These are phyloP conservation scores for Sporobolus alterniflorus DNA, from an alignment of 202 grass and related monocot species.

Conservation along the genomic window DNA sequence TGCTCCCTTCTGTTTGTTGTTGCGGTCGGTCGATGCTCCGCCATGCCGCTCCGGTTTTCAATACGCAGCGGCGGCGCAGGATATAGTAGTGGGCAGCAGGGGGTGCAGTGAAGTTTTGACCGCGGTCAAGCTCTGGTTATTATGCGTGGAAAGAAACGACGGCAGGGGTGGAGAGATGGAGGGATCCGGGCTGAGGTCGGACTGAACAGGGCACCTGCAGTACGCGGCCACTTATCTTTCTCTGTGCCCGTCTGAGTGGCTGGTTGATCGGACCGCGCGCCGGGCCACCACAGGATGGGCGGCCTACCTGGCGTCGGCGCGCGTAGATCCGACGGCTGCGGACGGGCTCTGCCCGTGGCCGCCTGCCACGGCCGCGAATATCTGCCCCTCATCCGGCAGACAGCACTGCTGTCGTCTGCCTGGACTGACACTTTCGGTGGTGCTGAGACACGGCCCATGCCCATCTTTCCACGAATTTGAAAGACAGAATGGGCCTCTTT, in stretches of 20 bases:
- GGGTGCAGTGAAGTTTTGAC: conserved; percentile 38
- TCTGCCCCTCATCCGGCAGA: conserved; percentile 18
- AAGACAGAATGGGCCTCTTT: too few species aligned
- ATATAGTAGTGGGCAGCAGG: not conserved
- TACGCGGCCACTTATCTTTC: not conserved
- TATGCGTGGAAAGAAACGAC: not conserved
- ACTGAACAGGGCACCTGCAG: not conserved
- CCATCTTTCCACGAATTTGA: too few species aligned
- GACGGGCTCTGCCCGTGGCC: not conserved
- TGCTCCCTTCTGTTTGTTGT: not conserved
- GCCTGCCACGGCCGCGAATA: conserved; percentile 22
- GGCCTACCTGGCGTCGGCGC: not conserved
- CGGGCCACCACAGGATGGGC: conserved; percentile 1
- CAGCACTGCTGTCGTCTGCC: not conserved
- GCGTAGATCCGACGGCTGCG: conserved; percentile 24
- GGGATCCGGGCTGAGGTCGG: not conserved
- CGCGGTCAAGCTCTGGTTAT: too few species aligned
- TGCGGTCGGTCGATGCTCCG: not conserved
- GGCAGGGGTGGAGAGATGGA: not conserved
- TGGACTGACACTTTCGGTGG: too few species aligned
- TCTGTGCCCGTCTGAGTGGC: not conserved
- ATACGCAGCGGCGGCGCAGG: not conserved
- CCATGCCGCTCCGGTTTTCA: not conserved
- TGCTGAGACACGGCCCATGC: too few species aligned
- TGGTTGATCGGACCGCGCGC: conserved; percentile 9